phyloP scores from a whole-genome alignment of 2,329 filamentous ascomycete species.

The Penicillium italicum region DNA sequence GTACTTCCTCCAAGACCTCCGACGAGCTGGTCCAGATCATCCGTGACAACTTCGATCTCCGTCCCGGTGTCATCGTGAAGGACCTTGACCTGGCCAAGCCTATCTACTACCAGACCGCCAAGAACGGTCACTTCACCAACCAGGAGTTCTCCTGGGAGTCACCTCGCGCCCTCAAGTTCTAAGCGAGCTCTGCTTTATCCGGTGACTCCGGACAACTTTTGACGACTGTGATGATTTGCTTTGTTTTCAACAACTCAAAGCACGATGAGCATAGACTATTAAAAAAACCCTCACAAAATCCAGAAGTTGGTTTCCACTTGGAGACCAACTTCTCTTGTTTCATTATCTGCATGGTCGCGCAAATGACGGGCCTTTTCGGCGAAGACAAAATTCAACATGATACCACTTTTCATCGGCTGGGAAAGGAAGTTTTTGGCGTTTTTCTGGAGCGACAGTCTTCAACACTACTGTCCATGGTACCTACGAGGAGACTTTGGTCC shows the following conservation, averaged over 20 bases:
- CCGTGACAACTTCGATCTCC: conserved; percentile 92
- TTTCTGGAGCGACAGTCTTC: conserved; percentile 41
- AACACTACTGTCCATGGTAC: conserved; percentile 30
- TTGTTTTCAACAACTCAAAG: conserved; percentile 53
- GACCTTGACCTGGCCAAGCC: conserved; percentile 92
- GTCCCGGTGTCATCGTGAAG: conserved; percentile 97
- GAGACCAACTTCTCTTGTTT: conserved; percentile 29
- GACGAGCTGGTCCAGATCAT: conserved; percentile 96
- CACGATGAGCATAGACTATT: conserved; percentile 39
- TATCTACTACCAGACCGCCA: conserved; percentile 97
- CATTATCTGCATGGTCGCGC: conserved; percentile 40
- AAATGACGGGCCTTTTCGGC: conserved; percentile 35
- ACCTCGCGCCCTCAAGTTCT: conserved; percentile 91
- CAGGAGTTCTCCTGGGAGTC: conserved; percentile 98
- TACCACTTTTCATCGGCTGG: conserved; percentile 45
- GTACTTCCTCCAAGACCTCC: conserved; percentile 82
- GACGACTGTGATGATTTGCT: conserved; percentile 47
- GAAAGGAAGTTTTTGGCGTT: conserved; percentile 43
- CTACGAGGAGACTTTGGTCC: conserved; percentile 2
- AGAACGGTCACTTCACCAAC: conserved; percentile 99
- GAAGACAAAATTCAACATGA: conserved; percentile 49
- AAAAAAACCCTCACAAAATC: conserved; percentile 24
- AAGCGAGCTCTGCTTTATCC: conserved; percentile 45
- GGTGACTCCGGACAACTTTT: conserved; percentile 28
- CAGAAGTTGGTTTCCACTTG: conserved; percentile 15